Evolutionary conservation across 495 filamentous ascomycete genomes (phyloP).

Genomic region (Daldinia caldariorum): DNA sequence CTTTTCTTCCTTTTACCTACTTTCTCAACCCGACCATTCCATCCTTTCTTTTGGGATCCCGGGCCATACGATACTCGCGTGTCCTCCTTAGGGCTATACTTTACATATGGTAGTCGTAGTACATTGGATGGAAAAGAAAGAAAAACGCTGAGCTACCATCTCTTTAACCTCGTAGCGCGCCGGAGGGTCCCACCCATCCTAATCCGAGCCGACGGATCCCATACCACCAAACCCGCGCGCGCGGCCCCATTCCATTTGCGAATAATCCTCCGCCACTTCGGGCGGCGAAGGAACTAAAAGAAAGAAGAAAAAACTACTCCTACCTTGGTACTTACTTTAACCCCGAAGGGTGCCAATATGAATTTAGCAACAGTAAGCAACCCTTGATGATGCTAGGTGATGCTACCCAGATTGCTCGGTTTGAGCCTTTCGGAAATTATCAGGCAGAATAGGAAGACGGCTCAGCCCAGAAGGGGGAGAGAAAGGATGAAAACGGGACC

Average conservation of each 20-base stretch:
- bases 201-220: constrained; percentile 41
- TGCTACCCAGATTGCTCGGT: constrained; percentile 27
- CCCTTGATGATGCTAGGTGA: neutral
- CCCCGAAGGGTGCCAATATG: constrained; percentile 34
- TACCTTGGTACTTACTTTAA: constrained; percentile 1
- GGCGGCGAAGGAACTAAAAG: constrained; percentile 13
- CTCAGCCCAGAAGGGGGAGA: no score
- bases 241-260: constrained; percentile 35
- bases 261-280: constrained; percentile 18
- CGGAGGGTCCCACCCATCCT: constrained; percentile 32
- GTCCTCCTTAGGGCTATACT: neutral
- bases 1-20: neutral
- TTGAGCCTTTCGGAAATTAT: constrained; percentile 45
- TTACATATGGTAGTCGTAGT: neutral
- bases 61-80: constrained; percentile 26
- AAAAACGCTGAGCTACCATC: constrained; percentile 24
- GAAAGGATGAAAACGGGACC: constrained; percentile 19
- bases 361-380: constrained; percentile 23
- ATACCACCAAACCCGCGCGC: constrained; percentile 36
- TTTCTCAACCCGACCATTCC: constrained; percentile 11
- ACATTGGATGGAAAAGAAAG: constrained; percentile 13
- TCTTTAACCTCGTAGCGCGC: constrained; percentile 29
- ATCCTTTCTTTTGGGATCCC: constrained; percentile 15
- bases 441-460: constrained; percentile 34
- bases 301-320: constrained; percentile 6